Evolutionary conservation across 2,329 filamentous ascomycete genomes (phyloP).

Genomic region (Neoscytalidium dimidiatum): DNA sequence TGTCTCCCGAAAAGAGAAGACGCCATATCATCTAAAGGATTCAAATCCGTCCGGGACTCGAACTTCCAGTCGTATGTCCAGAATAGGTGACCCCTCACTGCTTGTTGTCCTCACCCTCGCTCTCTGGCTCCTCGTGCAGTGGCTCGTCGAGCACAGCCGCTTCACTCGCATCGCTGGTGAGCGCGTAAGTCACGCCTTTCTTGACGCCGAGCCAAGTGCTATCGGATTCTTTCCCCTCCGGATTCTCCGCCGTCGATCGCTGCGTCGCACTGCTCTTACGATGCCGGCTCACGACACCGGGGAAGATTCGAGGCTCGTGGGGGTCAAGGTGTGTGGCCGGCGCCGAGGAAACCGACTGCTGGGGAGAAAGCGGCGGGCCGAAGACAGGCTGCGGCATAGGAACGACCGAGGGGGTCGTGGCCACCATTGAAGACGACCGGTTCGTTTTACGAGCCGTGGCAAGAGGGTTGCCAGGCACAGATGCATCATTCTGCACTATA

Average conservation of each 20-base stretch:
- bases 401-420: conserved; percentile 1
- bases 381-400: conserved; percentile 18
- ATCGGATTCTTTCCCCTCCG: neutral
- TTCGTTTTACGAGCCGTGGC: neutral
- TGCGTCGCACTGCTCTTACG: conserved; percentile 33
- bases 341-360: conserved; percentile 28
- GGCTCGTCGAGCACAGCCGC: conserved; percentile 16
- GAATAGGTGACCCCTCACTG: no score
- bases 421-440: conserved; percentile 17
- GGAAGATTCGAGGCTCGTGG: conserved; percentile 70
- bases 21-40: no score
- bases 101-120: neutral
- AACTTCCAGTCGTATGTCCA: no score
- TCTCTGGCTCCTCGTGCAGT: conserved; percentile 9
- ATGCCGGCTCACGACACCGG: conserved; percentile 62
- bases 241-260: neutral
- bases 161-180: conserved; percentile 11
- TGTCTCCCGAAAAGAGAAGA: no score
- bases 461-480: neutral
- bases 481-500: neutral
- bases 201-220: conserved; percentile 12
- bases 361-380: conserved; percentile 23
- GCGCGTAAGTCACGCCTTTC: neutral
- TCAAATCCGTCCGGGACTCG: no score
- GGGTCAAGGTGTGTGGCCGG: conserved; percentile 40